Base-by-base conservation (phyloP, 2,329 filamentous ascomycete genomes). In the Cercospora sp. region DNA sequence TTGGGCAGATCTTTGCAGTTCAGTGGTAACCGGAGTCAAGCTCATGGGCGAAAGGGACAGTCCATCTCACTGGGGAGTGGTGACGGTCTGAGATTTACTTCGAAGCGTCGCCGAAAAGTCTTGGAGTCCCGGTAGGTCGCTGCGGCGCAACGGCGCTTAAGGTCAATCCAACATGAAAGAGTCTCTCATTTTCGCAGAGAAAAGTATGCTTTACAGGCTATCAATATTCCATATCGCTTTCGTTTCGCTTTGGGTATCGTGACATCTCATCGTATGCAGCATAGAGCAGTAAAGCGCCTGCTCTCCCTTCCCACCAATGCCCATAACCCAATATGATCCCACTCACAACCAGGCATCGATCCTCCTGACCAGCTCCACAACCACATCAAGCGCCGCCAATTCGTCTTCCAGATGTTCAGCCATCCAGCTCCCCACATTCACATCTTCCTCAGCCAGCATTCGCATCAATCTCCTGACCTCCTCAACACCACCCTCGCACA, bases 381-480 rank as follows among this genome's bases (percentile, higher is more conserved):
- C 63, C 10, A 68, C 71, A 3, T 72, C 72, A 12, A 77, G 70
- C 53, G 64, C 62, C 8, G 28, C 66, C 18, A 74, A 26, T 37
- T 78, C 74, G 59, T 67, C 69, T 30, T 75, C 75, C 51, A 81
- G 66, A 65, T 80, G 74, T 37, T 72, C 71, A 21, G 66, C 58
- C 49, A 79, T 65, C 77, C 78, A 80, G 3, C 57, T 61, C 3
- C 77, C 76, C n/a, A 75, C 70, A 9, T 68, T 63, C 63, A 75
- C 71, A 5, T 73, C 68, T 21, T 70, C 57, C 63, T 70, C 58
- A 21, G 74, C 72, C 30, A 74, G 62, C 24, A 63, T 51, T 10
- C 64, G 55, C 43, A 78, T 61, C 5, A 76, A 68, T 2, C 45
- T 16, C 45, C 58, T 67, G 32, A 79, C 60, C 12, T 65, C 65